Evolutionary conservation across 2,329 filamentous ascomycete species (phyloP).

Genomic region (Blastomyces gilchristii): DNA sequence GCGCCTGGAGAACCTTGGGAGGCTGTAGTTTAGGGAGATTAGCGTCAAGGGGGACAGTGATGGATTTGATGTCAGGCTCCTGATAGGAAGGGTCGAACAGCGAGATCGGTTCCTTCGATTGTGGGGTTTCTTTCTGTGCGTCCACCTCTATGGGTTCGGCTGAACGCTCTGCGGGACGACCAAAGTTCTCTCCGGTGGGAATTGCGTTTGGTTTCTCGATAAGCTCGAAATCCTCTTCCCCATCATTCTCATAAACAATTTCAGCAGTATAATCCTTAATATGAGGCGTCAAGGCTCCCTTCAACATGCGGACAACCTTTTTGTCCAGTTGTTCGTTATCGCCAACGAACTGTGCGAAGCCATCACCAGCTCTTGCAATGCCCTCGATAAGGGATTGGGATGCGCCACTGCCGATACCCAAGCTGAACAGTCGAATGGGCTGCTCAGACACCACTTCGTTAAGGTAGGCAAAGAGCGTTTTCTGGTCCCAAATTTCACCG

Average conservation of each 20-base stretch:
- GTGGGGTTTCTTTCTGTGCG: slow-evolving; percentile 15
- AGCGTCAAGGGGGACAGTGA: slow-evolving; percentile 18
- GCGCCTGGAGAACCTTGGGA: slow-evolving; percentile 55
- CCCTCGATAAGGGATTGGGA: slow-evolving; percentile 51
- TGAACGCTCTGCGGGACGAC: not conserved
- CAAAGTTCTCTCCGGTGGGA: not conserved
- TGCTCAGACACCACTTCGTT: slow-evolving; percentile 34
- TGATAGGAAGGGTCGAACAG: slow-evolving; percentile 47
- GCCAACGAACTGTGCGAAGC: slow-evolving; percentile 52
- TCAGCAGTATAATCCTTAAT: slow-evolving; percentile 54
- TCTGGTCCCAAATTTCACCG: slow-evolving; percentile 44
- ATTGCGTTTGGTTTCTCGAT: slow-evolving; percentile 43
- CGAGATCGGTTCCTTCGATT: slow-evolving; percentile 41
- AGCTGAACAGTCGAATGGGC: slow-evolving; percentile 46
- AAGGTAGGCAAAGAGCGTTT: slow-evolving; percentile 40
- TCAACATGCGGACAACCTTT: slow-evolving; percentile 64
- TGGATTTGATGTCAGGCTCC: slow-evolving; percentile 21
- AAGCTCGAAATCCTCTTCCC: slow-evolving; percentile 47
- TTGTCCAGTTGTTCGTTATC: slow-evolving; percentile 55
- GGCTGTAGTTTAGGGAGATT: slow-evolving; percentile 43
- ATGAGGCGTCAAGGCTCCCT: slow-evolving; percentile 57
- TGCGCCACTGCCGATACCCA: slow-evolving; percentile 44
- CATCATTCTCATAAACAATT: slow-evolving; percentile 44
- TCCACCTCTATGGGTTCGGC: slow-evolving; percentile 13
- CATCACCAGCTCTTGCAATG: slow-evolving; percentile 48